Conservation (phyloP, 208 protist genomes). For the Naegleria lovaniensis region DNA sequence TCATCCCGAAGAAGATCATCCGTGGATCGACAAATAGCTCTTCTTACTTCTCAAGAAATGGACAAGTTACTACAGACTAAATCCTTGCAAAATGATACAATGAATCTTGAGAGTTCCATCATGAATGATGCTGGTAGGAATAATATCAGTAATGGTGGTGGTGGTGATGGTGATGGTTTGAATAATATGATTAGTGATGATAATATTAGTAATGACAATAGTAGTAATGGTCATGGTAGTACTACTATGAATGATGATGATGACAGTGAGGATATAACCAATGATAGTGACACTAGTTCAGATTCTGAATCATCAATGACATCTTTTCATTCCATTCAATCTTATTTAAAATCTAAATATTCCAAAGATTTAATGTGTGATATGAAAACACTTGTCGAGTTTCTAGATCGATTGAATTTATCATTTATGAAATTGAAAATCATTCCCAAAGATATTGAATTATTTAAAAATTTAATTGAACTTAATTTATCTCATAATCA, state of each 20-base stretch:
- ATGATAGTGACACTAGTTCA: too few relatives aligned
- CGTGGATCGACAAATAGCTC: not conserved
- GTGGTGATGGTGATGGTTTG: too few relatives aligned
- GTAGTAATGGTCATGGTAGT: not conserved
- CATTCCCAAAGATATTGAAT: not conserved
- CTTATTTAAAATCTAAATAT: not conserved
- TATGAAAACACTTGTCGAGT: not conserved
- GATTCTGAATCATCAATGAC: too few relatives aligned
- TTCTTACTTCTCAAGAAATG: not conserved
- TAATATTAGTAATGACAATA: too few relatives aligned
- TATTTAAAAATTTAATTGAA: not conserved
- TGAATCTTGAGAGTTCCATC: too few relatives aligned
- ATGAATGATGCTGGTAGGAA: too few relatives aligned
- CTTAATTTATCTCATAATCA: constrained; percentile 2
- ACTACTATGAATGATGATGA: too few relatives aligned
- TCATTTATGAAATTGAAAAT: not conserved
- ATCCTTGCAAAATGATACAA: too few relatives aligned
- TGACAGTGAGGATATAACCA: too few relatives aligned
- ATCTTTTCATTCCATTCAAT: not conserved
- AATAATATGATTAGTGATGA: too few relatives aligned
- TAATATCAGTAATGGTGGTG: too few relatives aligned
- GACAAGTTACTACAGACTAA: too few relatives aligned
- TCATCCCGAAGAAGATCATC: not conserved
- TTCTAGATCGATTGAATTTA: not conserved
- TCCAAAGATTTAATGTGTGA: not conserved